Evolutionary conservation across 139 green algal species (phyloP).

Genomic region (Coelastrella sp.): DNA sequence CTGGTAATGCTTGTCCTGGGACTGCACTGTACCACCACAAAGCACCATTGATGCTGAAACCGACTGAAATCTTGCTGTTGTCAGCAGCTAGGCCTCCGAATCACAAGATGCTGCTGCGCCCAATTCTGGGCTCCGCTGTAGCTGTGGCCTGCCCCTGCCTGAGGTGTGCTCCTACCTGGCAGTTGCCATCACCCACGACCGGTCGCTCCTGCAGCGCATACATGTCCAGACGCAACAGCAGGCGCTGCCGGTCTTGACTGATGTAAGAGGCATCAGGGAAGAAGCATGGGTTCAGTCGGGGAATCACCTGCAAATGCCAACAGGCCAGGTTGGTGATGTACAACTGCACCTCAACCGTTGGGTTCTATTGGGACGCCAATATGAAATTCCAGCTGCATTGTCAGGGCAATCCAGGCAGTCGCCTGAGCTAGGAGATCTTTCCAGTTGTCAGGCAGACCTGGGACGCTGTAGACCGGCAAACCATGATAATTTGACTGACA

Average conservation of each 20-base stretch:
- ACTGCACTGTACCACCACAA: too few species aligned
- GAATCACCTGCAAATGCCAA: slow-evolving; percentile 28
- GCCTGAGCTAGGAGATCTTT: too few species aligned
- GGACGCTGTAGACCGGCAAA: too few species aligned
- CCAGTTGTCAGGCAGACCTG: too few species aligned
- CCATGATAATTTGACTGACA: too few species aligned
- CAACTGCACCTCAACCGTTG: not conserved
- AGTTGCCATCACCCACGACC: slow-evolving; percentile 84
- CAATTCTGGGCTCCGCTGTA: too few species aligned
- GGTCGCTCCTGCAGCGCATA: slow-evolving; percentile 71
- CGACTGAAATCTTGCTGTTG: not conserved
- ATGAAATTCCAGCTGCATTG: too few species aligned
- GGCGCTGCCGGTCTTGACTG: slow-evolving; percentile 44
- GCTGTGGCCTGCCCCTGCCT: not conserved
- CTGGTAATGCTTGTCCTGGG: too few species aligned
- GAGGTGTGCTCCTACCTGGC: slow-evolving; percentile 62
- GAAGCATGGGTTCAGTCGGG: slow-evolving; percentile 31
- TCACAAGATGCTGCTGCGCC: not conserved
- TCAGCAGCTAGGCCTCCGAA: not conserved
- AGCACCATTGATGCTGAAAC: not conserved
- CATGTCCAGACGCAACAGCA: slow-evolving; percentile 58
- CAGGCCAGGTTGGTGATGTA: not conserved
- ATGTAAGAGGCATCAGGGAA: not conserved
- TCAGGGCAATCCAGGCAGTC: too few species aligned
- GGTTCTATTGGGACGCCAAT: too few species aligned